Percentiles rank a stretch among this genome's conserved stretches.
Evolutionary conservation across 495 filamentous ascomycete genomes (phyloP).

Genomic region (Lentithecium fluviatile): DNA sequence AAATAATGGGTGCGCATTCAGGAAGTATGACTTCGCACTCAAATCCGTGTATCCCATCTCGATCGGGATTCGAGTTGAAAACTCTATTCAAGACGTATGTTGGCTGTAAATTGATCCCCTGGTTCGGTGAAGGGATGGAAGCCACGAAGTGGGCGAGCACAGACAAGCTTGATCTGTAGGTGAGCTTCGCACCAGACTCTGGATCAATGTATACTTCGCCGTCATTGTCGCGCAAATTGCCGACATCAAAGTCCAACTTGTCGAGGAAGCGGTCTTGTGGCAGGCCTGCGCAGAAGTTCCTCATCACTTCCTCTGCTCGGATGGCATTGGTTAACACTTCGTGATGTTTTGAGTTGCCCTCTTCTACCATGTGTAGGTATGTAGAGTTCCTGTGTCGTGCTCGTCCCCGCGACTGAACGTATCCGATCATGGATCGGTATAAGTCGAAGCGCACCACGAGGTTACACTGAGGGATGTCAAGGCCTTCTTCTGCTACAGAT

Average conservation of each 20-base stretch:
- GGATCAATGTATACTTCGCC: slow-evolving; percentile 60
- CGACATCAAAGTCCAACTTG: slow-evolving; percentile 59
- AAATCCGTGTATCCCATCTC: slow-evolving; percentile 52
- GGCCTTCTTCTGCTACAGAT: slow-evolving; percentile 89
- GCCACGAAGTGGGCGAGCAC: slow-evolving; percentile 63
- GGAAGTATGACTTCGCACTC: slow-evolving; percentile 82
- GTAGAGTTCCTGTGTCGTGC: slow-evolving; percentile 72
- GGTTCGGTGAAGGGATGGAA: slow-evolving; percentile 55
- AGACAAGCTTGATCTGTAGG: slow-evolving; percentile 66
- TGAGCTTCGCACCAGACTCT: slow-evolving; percentile 75
- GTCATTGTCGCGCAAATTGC: slow-evolving; percentile 51
- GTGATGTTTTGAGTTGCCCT: slow-evolving; percentile 59
- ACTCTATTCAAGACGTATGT: slow-evolving; percentile 59
- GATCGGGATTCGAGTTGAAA: too few relatives aligned
- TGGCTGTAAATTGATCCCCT: slow-evolving; percentile 51
- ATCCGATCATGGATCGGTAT: slow-evolving; percentile 89
- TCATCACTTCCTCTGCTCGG: slow-evolving; percentile 57
- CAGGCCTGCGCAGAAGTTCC: slow-evolving; percentile 69
- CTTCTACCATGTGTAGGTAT: slow-evolving; percentile 83
- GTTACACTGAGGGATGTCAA: slow-evolving; percentile 96
- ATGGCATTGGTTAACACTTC: slow-evolving; percentile 58
- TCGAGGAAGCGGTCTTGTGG: slow-evolving; percentile 72
- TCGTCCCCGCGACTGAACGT: slow-evolving; percentile 91
- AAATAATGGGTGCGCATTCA: slow-evolving; percentile 67
- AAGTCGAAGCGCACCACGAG: slow-evolving; percentile 85